Evolutionary conservation across 2,329 filamentous ascomycete genomes (phyloP).

Genomic region (Fusarium algeriense): DNA sequence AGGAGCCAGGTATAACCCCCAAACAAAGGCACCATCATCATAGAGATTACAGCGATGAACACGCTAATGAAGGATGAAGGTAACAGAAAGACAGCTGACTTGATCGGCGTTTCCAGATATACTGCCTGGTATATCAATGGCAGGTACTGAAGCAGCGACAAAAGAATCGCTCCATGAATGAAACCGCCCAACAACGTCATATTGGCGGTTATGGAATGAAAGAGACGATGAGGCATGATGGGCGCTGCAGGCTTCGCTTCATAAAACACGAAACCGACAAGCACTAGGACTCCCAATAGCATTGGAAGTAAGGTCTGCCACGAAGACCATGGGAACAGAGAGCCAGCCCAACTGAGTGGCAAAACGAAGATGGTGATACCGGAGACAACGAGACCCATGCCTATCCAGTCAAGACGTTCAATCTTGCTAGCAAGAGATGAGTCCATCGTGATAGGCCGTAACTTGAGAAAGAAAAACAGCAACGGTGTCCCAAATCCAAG

Average conservation of each 20-base stretch:
- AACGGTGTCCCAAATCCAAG: constrained; percentile 14
- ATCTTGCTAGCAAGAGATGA: neutral
- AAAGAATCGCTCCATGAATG: constrained; percentile 11
- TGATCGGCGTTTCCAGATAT: constrained; percentile 15
- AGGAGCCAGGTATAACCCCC: constrained; percentile 19
- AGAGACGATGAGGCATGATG: constrained; percentile 20
- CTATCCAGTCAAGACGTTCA: constrained; percentile 22
- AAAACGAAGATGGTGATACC: constrained; percentile 15
- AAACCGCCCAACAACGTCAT: constrained; percentile 27
- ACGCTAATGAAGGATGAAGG: constrained; percentile 12
- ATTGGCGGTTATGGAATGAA: constrained; percentile 17
- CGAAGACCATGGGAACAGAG: constrained; percentile 12
- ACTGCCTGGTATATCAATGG: constrained; percentile 17
- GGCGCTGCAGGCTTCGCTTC: constrained; percentile 12
- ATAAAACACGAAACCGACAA: constrained; percentile 1
- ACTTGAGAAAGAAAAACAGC: constrained; percentile 19
- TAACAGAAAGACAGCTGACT: constrained; percentile 6
- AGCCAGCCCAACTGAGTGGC: constrained; percentile 23
- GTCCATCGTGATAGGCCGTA: constrained; percentile 2
- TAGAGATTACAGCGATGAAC: constrained; percentile 11
- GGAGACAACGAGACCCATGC: constrained; percentile 13
- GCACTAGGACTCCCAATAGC: neutral
- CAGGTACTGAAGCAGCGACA: constrained; percentile 16
- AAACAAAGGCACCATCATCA: constrained; percentile 26
- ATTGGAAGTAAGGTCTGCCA: constrained; percentile 19